These are phyloP conservation scores for Chenopodium berlandieri DNA, from an alignment of 148 eudicot species.

Conservation along the genomic window DNA sequence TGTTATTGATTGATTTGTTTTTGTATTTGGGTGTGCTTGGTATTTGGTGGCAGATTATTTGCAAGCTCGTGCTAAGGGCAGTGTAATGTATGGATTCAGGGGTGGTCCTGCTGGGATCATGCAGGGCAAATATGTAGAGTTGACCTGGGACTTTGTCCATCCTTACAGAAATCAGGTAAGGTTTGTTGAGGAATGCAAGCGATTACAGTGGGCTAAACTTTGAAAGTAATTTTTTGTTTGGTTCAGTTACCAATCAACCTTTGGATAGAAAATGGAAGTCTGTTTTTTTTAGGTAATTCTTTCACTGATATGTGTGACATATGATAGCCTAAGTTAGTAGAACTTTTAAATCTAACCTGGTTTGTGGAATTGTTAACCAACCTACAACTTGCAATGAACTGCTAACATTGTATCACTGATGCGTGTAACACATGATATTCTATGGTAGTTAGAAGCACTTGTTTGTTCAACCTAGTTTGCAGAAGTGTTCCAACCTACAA, in stretches of 20 bases:
- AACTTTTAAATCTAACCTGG: neutral
- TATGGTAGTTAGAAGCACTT: neutral
- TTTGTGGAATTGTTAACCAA: neutral
- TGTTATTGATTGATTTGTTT: neutral
- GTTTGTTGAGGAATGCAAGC: neutral
- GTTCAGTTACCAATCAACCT: neutral
- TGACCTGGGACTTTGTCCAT: conserved; percentile 75
- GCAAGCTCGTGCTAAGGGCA: conserved; percentile 80
- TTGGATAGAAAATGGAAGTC: neutral
- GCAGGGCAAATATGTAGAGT: conserved; percentile 79
- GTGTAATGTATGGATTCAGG: conserved; percentile 81
- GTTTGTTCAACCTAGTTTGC: neutral
- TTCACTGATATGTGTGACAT: neutral
- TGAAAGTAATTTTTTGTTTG: neutral
- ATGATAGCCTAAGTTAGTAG: neutral
- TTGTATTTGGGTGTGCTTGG: neutral
- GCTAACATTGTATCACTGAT: neutral
- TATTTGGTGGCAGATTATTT: conserved; percentile 63
- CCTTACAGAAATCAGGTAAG: conserved; percentile 97
- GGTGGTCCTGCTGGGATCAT: conserved; percentile 99
- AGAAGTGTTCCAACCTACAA: neutral
- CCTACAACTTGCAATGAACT: neutral
- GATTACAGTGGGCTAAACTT: neutral
- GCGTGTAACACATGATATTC: neutral
- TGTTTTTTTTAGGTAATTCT: neutral